These are phyloP conservation scores for Clathrus columnatus DNA, from an alignment of 768 basidiomycete genomes.

Conservation along the genomic window DNA sequence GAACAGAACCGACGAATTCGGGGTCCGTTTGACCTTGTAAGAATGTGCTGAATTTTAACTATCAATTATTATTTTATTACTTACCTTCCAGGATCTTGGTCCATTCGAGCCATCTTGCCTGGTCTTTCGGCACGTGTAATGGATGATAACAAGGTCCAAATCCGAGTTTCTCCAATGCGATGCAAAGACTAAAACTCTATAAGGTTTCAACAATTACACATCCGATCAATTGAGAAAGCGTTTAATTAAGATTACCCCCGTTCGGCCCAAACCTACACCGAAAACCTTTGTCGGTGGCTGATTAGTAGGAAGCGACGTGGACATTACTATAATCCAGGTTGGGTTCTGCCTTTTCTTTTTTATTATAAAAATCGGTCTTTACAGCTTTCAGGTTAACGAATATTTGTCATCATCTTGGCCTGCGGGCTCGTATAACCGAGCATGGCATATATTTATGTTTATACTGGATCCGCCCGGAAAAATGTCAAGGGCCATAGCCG, in stretches of 20 bases:
- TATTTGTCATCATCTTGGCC: too few relatives aligned
- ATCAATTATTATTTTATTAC: too few relatives aligned
- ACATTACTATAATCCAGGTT: too few relatives aligned
- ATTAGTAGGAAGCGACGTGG: not conserved
- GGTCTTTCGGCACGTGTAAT: not conserved
- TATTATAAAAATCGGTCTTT: too few relatives aligned
- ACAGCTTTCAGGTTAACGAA: too few relatives aligned
- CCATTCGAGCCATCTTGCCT: not conserved
- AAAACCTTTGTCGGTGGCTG: not conserved
- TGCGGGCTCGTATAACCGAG: too few relatives aligned
- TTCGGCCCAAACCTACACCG: not conserved
- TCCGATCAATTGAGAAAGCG: not conserved
- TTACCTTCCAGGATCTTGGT: not conserved
- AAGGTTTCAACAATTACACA: not conserved
- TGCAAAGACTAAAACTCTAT: not conserved
- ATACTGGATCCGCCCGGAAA: too few relatives aligned
- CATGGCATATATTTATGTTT: too few relatives aligned
- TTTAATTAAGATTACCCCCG: not conserved
- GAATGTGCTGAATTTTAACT: not conserved
- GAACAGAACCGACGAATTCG: not conserved
- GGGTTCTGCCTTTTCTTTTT: too few relatives aligned
- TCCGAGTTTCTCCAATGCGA: not conserved
- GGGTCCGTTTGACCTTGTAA: not conserved
- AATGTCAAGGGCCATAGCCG: too few relatives aligned
- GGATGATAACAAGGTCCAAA: conserved; percentile 5